Evolutionary conservation across 1,284 basidiomycete genomes (phyloP).

Genomic region (Ganoderma sinense): DNA sequence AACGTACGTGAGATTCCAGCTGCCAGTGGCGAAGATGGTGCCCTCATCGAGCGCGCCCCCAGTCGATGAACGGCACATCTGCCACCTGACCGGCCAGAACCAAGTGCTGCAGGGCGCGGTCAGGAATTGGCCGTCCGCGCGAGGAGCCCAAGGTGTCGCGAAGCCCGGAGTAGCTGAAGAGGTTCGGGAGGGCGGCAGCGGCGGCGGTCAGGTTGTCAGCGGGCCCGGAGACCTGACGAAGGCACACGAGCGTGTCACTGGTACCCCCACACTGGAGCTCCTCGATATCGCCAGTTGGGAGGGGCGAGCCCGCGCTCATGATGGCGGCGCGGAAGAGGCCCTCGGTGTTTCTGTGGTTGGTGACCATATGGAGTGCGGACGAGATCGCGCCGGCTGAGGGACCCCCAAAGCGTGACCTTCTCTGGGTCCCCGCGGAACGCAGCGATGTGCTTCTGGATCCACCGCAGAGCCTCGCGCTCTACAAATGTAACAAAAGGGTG

Average conservation of each 20-base stretch:
- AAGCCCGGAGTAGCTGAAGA: constrained; percentile 24
- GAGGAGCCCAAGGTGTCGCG: constrained; percentile 42
- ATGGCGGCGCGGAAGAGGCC: constrained; percentile 46
- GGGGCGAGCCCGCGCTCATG: too few species aligned
- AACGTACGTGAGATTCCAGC: constrained; percentile 22
- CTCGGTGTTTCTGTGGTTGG: constrained; percentile 41
- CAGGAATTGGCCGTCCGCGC: constrained; percentile 45
- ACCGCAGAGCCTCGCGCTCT: background rate
- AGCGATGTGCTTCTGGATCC: background rate
- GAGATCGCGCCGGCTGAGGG: constrained; percentile 49
- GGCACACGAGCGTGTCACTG: constrained; percentile 48
- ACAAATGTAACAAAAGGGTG: too few species aligned
- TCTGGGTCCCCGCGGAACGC: background rate
- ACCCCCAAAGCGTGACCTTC: constrained; percentile 40
- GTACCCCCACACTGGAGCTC: constrained; percentile 43
- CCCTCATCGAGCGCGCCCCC: too few species aligned
- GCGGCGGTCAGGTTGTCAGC: constrained; percentile 40
- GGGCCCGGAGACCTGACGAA: constrained; percentile 51
- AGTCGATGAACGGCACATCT: constrained; percentile 27
- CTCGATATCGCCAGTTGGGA: constrained; percentile 40
- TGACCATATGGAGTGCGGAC: constrained; percentile 43
- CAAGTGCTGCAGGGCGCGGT: constrained; percentile 33
- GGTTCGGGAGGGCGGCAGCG: background rate
- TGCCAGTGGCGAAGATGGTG: constrained; percentile 36
- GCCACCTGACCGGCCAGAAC: constrained; percentile 34